These are phyloP conservation scores for Bipolaris zeicola DNA, from an alignment of 2,329 filamentous ascomycete species.

Conservation along the genomic window DNA sequence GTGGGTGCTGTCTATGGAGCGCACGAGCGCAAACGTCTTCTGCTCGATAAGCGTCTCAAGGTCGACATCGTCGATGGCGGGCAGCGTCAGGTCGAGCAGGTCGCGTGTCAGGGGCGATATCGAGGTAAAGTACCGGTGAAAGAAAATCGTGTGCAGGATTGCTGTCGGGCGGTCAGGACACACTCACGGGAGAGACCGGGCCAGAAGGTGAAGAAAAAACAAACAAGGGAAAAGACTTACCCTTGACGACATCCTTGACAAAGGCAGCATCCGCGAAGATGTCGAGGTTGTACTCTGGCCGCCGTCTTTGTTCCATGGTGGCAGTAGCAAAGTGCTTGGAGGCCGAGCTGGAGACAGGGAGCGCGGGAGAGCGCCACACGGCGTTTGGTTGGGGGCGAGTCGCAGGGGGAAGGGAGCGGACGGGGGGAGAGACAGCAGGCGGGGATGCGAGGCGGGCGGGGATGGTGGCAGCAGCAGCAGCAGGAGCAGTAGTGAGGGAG, in stretches of 20 bases:
- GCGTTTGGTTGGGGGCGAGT: constrained; percentile 15
- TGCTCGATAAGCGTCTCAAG: constrained; percentile 94
- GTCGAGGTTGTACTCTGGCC: constrained; percentile 91
- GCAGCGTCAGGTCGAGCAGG: constrained; percentile 86
- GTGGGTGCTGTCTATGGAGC: constrained; percentile 69
- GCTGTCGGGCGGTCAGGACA: constrained; percentile 57
- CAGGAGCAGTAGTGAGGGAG: background rate
- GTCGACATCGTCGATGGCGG: constrained; percentile 86
- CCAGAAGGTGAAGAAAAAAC: constrained; percentile 5
- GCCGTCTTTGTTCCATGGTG: constrained; percentile 67
- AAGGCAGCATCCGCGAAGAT: constrained; percentile 89
- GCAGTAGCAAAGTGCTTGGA: constrained; percentile 30
- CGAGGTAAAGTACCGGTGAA: constrained; percentile 94
- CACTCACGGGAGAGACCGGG: constrained; percentile 6
- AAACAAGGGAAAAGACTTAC: constrained; percentile 54
- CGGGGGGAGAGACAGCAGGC: background rate
- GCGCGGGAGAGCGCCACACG: constrained; percentile 16
- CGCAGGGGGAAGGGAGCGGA: constrained; percentile 15
- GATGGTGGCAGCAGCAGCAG: background rate
- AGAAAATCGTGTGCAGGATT: constrained; percentile 96
- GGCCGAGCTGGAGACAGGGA: constrained; percentile 3
- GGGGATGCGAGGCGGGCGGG: background rate
- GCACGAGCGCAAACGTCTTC: constrained; percentile 77
- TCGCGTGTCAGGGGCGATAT: constrained; percentile 83
- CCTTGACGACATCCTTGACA: constrained; percentile 91